Percentiles rank a stretch among this genome's conserved stretches.
phyloP scores from a whole-genome alignment of 192 early-diverging fungal species.

The Coemansia sp. region DNA sequence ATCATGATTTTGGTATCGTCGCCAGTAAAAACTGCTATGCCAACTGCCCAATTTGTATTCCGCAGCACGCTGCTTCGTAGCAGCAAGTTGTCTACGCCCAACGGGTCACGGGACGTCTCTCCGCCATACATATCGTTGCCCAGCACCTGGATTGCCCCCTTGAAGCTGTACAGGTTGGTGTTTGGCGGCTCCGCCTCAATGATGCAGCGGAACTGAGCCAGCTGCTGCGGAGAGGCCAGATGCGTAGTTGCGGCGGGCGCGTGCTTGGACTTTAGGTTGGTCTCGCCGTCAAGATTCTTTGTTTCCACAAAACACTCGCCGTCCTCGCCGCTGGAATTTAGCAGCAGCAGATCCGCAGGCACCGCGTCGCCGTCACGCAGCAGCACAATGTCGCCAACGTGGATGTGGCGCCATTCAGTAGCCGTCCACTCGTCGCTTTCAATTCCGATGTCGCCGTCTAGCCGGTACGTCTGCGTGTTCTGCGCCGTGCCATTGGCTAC shows the following conservation, averaged over 20 bases:
- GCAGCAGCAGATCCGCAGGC: slow-evolving; percentile 88
- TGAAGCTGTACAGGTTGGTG: slow-evolving; percentile 86
- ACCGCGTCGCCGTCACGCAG: slow-evolving; percentile 80
- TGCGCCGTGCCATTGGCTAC: not conserved
- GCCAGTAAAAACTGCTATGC: slow-evolving; percentile 86
- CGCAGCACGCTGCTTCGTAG: slow-evolving; percentile 89
- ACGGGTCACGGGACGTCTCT: slow-evolving; percentile 20
- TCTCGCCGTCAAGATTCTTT: slow-evolving; percentile 97
- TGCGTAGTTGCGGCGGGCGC: slow-evolving; percentile 62
- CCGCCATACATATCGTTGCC: not conserved
- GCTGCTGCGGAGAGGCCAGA: slow-evolving; percentile 57
- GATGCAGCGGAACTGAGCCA: slow-evolving; percentile 59
- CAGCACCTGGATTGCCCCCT: slow-evolving; percentile 56
- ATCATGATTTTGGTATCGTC: slow-evolving; percentile 95
- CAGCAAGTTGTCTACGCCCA: slow-evolving; percentile 77
- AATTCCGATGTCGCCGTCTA: slow-evolving; percentile 16
- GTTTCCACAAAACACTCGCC: slow-evolving; percentile 93
- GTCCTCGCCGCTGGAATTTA: slow-evolving; percentile 81
- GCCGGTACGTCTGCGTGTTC: slow-evolving; percentile 3
- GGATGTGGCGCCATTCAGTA: slow-evolving; percentile 79
- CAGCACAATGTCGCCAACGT: slow-evolving; percentile 86
- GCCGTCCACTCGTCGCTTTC: slow-evolving; percentile 56
- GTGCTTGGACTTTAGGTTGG: slow-evolving; percentile 89
- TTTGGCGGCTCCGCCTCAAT: slow-evolving; percentile 86
- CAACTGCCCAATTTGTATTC: slow-evolving; percentile 89